phyloP scores from a whole-genome alignment of 2,329 filamentous ascomycete genomes.

The Dendryphion nanum region DNA sequence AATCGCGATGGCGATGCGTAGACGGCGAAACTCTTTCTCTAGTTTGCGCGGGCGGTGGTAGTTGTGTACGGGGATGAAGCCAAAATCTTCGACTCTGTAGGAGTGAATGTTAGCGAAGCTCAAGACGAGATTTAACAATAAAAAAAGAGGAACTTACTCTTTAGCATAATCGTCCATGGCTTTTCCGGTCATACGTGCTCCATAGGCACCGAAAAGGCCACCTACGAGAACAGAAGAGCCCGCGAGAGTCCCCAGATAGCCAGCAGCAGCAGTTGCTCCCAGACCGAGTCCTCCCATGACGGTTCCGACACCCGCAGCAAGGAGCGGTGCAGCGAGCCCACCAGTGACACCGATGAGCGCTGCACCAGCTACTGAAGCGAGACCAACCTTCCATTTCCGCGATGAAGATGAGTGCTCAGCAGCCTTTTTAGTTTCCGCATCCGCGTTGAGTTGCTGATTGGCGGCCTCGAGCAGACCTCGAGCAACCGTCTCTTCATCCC shows the following conservation, averaged over 20 bases:
- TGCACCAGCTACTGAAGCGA: constrained; percentile 85
- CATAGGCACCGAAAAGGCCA: constrained; percentile 88
- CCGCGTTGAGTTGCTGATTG: constrained; percentile 67
- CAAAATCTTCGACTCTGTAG: constrained; percentile 91
- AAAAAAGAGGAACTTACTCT: no score
- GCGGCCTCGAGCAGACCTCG: constrained; percentile 72
- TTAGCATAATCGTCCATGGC: constrained; percentile 86
- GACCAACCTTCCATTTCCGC: constrained; percentile 76
- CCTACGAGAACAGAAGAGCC: constrained; percentile 79
- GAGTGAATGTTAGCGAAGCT: no score
- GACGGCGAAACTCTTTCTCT: constrained; percentile 47
- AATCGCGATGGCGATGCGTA: constrained; percentile 80
- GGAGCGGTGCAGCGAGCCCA: constrained; percentile 73
- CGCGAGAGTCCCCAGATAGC: constrained; percentile 75
- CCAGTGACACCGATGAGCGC: constrained; percentile 81
- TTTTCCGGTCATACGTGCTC: constrained; percentile 75
- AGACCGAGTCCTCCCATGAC: constrained; percentile 76
- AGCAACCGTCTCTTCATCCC: constrained; percentile 74
- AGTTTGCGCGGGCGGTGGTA: constrained; percentile 48
- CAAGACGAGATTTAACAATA: no score
- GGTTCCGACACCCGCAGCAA: constrained; percentile 75
- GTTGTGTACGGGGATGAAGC: constrained; percentile 67
- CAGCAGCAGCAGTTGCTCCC: constrained; percentile 70
- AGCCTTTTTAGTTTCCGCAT: constrained; percentile 72
- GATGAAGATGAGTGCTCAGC: constrained; percentile 64